These are phyloP conservation scores for Aureobasidium subglaciale DNA, from an alignment of 2,329 filamentous ascomycete species.

Conservation along the genomic window DNA sequence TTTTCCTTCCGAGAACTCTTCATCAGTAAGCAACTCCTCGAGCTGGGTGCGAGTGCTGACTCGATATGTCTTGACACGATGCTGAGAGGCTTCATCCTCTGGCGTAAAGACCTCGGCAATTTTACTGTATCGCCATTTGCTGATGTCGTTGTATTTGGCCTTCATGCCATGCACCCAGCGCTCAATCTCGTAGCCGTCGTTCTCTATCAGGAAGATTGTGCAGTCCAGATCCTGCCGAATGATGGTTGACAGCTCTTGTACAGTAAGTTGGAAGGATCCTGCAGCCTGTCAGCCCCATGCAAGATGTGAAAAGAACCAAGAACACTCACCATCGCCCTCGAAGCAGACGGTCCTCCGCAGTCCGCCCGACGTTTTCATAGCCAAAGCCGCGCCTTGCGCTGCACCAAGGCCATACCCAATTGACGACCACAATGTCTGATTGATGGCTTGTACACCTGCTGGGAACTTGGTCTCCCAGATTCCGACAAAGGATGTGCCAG, in stretches of 20 bases:
- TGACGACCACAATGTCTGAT: slow-evolving; percentile 66
- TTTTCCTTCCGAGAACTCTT: slow-evolving; percentile 19
- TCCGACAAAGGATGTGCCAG: slow-evolving; percentile 81
- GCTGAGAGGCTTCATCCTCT: not conserved
- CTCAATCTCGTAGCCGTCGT: slow-evolving; percentile 85
- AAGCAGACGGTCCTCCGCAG: slow-evolving; percentile 14
- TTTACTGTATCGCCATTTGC: slow-evolving; percentile 17
- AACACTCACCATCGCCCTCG: slow-evolving; percentile 33
- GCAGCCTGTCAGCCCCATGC: not conserved
- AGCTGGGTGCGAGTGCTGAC: slow-evolving; percentile 20
- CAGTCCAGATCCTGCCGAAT: slow-evolving; percentile 65
- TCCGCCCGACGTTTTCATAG: slow-evolving; percentile 41
- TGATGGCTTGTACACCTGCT: slow-evolving; percentile 67
- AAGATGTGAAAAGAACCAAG: slow-evolving; percentile 60
- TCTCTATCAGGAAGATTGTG: slow-evolving; percentile 81
- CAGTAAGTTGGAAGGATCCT: slow-evolving; percentile 73
- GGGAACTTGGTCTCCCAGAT: slow-evolving; percentile 83
- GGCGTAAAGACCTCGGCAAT: slow-evolving; percentile 16
- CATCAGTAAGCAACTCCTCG: slow-evolving; percentile 17
- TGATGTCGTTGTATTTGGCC: slow-evolving; percentile 45
- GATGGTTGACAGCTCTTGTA: slow-evolving; percentile 79
- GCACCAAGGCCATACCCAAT: slow-evolving; percentile 60
- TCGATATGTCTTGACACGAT: slow-evolving; percentile 13
- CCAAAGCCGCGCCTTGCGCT: slow-evolving; percentile 64
- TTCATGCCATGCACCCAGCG: slow-evolving; percentile 68